Conservation (phyloP, 2,329 filamentous ascomycete genomes). For the Neurospora sp. region DNA sequence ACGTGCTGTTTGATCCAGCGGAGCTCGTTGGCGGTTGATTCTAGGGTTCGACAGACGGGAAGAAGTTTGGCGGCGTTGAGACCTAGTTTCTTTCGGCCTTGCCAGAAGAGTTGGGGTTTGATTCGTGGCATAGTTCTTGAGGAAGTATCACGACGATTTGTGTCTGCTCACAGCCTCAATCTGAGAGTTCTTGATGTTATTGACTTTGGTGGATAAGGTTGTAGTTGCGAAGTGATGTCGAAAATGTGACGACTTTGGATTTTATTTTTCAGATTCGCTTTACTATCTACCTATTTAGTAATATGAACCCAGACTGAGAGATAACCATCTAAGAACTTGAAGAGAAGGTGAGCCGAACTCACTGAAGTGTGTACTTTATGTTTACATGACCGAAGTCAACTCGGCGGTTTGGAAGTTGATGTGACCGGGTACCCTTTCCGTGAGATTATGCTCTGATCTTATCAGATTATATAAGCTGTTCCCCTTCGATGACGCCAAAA, state of each 20-base stretch:
- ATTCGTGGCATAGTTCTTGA: conserved; percentile 60
- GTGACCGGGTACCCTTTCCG: neutral
- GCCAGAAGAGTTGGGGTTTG: conserved; percentile 43
- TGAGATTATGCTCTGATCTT: neutral
- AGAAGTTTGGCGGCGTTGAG: conserved; percentile 51
- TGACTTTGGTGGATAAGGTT: too few species aligned
- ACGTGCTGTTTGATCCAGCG: conserved; percentile 61
- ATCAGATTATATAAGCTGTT: neutral
- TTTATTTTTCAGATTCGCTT: neutral
- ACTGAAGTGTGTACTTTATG: neutral
- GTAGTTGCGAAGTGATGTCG: neutral
- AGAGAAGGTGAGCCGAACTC: neutral
- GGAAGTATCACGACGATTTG: too few species aligned
- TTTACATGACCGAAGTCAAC: neutral
- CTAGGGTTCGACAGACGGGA: conserved; percentile 50
- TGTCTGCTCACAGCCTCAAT: too few species aligned
- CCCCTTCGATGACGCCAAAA: conserved; percentile 1
- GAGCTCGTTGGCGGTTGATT: conserved; percentile 57
- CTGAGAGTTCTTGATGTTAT: neutral
- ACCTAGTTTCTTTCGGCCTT: conserved; percentile 39
- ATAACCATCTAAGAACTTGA: neutral
- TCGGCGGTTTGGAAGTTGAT: neutral
- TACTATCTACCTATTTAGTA: neutral
- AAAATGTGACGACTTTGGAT: neutral
- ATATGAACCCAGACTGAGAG: neutral